Evolutionary conservation across 2,329 filamentous ascomycete species (phyloP).

Genomic region (Coleophoma crateriformis): DNA sequence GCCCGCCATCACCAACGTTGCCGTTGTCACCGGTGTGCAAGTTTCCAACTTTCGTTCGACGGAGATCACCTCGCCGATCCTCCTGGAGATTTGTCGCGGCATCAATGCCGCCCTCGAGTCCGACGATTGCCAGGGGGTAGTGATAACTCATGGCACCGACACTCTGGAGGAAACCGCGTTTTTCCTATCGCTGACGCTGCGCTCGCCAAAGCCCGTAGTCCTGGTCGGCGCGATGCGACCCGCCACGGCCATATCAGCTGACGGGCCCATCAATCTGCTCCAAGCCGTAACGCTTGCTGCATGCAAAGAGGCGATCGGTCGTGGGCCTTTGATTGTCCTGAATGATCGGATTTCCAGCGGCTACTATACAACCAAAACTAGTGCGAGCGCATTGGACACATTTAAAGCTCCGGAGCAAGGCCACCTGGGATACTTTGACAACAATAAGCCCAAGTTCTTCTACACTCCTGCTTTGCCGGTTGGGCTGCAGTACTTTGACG

Average conservation of each 20-base stretch:
- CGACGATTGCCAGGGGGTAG: slow-evolving; percentile 24
- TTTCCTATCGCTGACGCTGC: slow-evolving; percentile 51
- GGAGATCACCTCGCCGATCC: slow-evolving; percentile 39
- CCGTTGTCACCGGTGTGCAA: slow-evolving; percentile 45
- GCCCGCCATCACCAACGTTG: slow-evolving; percentile 44
- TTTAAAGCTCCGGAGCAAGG: slow-evolving; percentile 52
- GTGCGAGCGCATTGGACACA: slow-evolving; percentile 57
- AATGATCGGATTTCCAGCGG: slow-evolving; percentile 54
- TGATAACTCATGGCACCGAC: slow-evolving; percentile 54
- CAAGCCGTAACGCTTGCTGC: slow-evolving; percentile 52
- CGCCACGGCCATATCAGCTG: slow-evolving; percentile 52
- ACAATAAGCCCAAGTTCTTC: slow-evolving; percentile 53
- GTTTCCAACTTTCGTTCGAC: slow-evolving; percentile 40
- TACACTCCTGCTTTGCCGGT: slow-evolving; percentile 32
- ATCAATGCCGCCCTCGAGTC: slow-evolving; percentile 42
- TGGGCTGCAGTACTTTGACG: slow-evolving; percentile 3
- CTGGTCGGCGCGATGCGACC: slow-evolving; percentile 57
- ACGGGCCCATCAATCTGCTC: slow-evolving; percentile 55
- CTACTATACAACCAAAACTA: slow-evolving; percentile 53
- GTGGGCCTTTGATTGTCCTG: slow-evolving; percentile 53
- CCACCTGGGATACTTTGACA: slow-evolving; percentile 50
- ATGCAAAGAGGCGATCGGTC: slow-evolving; percentile 34
- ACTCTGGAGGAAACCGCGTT: slow-evolving; percentile 58
- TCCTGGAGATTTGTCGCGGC: slow-evolving; percentile 37
- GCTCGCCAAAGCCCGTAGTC: slow-evolving; percentile 51